Conservation (phyloP, 306 rosid genomes). For the Pyrus pyrifolia region DNA sequence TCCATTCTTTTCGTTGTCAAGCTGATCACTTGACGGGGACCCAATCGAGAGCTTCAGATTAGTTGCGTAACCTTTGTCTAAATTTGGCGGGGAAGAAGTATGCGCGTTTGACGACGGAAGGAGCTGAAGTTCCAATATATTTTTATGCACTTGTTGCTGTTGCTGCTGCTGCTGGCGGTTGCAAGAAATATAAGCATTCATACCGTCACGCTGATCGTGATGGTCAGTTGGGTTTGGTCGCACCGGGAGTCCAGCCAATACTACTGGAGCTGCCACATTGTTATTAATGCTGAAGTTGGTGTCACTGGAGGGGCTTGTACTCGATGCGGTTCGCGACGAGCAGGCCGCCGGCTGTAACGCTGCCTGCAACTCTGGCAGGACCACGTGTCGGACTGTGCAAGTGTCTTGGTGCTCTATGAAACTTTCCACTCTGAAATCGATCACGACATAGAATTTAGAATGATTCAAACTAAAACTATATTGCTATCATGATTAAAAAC, state of each 20-base stretch:
- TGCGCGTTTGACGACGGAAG: constrained; percentile 34
- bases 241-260: constrained; percentile 36
- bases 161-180: not conserved
- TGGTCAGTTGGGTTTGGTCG: constrained; percentile 24
- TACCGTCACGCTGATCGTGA: not conserved
- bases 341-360: constrained; percentile 34
- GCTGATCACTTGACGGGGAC: not conserved
- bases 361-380: constrained; percentile 44
- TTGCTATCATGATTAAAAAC: not conserved
- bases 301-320: constrained; percentile 74
- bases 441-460: not conserved
- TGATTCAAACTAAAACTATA: not conserved
- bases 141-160: constrained; percentile 7
- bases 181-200: constrained; percentile 16
- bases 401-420: constrained; percentile 97
- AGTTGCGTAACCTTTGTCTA: constrained; percentile 41
- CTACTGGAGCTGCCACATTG: constrained; percentile 5
- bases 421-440: constrained; percentile 71
- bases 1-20: not conserved
- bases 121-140: constrained; percentile 69
- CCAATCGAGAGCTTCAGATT: constrained; percentile 75
- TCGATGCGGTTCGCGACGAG: constrained; percentile 73
- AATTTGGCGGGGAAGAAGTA: constrained; percentile 1
- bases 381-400: constrained; percentile 47
- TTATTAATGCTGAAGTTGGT: constrained; percentile 34